Base-by-base conservation (phyloP, 2,329 filamentous ascomycete species). In the Colletotrichum phormii region DNA sequence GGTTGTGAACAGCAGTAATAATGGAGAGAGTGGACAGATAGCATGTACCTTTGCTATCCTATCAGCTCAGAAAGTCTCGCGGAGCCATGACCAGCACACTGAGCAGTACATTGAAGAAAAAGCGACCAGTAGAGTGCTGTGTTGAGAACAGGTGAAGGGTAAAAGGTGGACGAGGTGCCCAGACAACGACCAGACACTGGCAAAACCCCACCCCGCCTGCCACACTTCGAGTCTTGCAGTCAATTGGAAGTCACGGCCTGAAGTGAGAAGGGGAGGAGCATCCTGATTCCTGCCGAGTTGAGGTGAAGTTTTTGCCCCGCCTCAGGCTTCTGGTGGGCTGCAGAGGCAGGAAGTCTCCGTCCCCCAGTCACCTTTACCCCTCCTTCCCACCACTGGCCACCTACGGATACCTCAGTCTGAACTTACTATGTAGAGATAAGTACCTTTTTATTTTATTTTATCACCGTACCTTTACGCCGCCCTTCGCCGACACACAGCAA, bases 241-340 rank as follows among this genome's bases (percentile, higher is more conserved):
- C 37, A 42, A 42, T 42, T 42, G 37, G 37, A 15, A 42, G 37
- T 13, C 37, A 42, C 13, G 37, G 37, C 37, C 13, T 42, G 37
- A 15, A 15, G 37, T 42, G 37, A 42, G 37, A 15, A 37, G 35
- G n/a, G 37, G 15, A 42, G 13, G 37, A 42, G 37, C 37, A 42
- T 42, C 15, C 15, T 13, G 37, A 42, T 42, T 26, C 26, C 26
- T 35, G 33, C 33, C 42, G 37, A 42, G 7, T 42, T 49, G 42
- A 35, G 33, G 33, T 72, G 69, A 65, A 64, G 12, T 72, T 72
- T 72, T 72, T 72, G 70, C 70, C 70, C 70, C 70, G 70, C 70
- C 70, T 69, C 61, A 22, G 13, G 31, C 24, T 35, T 29, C 55
- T 26, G 42, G 42, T 49, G 42, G 42, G 42, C 42, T 49, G 15